Evolutionary conservation across 306 rosid species (phyloP).

Genomic region (Fragaria nilgerrensis): DNA sequence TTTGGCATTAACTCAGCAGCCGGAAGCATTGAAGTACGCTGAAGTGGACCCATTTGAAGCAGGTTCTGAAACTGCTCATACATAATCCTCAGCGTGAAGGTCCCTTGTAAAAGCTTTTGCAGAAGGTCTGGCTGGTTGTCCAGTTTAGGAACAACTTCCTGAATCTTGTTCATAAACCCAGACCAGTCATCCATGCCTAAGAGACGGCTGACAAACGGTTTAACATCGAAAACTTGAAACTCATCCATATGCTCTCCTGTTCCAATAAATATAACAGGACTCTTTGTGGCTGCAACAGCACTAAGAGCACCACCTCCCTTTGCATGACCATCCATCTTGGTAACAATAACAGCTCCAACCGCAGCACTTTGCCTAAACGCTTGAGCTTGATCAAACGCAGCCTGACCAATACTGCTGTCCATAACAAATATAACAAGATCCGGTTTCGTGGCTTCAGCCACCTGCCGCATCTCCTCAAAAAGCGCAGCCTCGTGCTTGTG

Average conservation of each 20-base stretch:
- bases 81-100: constrained; percentile 82
- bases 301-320: constrained; percentile 92
- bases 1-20: constrained; percentile 79
- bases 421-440: constrained; percentile 86
- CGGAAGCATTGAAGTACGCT: constrained; percentile 80
- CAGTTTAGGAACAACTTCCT: constrained; percentile 78
- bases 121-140: constrained; percentile 90
- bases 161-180: constrained; percentile 84
- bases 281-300: constrained; percentile 88
- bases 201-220: constrained; percentile 86
- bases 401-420: constrained; percentile 92
- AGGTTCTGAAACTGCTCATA: constrained; percentile 76
- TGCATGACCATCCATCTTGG: constrained; percentile 89
- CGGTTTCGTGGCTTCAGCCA: constrained; percentile 85
- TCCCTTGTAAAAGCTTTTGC: constrained; percentile 81
- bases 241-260: constrained; percentile 90
- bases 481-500: constrained; percentile 89
- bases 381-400: constrained; percentile 85
- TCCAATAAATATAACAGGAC: constrained; percentile 81
- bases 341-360: constrained; percentile 82
- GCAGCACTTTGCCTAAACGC: constrained; percentile 79
- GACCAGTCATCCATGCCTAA: constrained; percentile 87
- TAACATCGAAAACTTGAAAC: constrained; percentile 83
- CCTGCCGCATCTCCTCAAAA: constrained; percentile 94
- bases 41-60: constrained; percentile 82